Base-by-base conservation (phyloP, 2,329 filamentous ascomycete species). In the Fusarium domesticum region DNA sequence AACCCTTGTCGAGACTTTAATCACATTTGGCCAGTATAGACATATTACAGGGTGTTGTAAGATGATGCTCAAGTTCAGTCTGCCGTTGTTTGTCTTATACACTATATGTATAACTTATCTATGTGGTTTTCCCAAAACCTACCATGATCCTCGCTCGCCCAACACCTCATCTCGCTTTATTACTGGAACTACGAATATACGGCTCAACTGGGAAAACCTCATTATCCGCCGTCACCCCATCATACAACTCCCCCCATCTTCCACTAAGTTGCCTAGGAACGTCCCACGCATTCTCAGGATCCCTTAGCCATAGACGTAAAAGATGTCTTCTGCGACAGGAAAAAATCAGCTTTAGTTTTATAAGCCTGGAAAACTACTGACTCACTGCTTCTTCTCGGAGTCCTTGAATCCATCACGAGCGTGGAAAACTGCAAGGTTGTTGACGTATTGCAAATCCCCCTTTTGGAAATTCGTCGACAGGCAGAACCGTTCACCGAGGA, bases 391-490 rank as follows among this genome's bases (percentile, higher is more conserved):
- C 4, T 39, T 41, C 10, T 40, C 40, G 2, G 50, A 51, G 6
- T 54, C 47, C 0, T 40, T 51, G 15, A 78, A 80, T 0, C 64
- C 70, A 19, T 73, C 73, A 1, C 77, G 65, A 0, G 72, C 70
- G 43, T 81, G 77, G 15, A 80, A 71, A 0, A 81, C 50, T 7
- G 70, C 71, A 3, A 78, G 57, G 53, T 81, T 80, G 50, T 80
- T 80, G 20, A 76, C 66, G 41, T 73, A 80, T 43, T 75, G 72
- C 16, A 81, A 70, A 53, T 80, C 76, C 0, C 75, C 75, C 31
- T 70, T 68, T 17, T 70, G 64, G 25, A 76, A 73, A 30, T 71
- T 59, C 4, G 73, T 70, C 3, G 69, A 62, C 4, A 73, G 64
- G 6, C 64, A 66, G 37, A 70, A 66, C 35, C 66, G 69, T 34